phyloP scores from a whole-genome alignment of 495 filamentous ascomycete species.

The Jackrogersella multiformis region DNA sequence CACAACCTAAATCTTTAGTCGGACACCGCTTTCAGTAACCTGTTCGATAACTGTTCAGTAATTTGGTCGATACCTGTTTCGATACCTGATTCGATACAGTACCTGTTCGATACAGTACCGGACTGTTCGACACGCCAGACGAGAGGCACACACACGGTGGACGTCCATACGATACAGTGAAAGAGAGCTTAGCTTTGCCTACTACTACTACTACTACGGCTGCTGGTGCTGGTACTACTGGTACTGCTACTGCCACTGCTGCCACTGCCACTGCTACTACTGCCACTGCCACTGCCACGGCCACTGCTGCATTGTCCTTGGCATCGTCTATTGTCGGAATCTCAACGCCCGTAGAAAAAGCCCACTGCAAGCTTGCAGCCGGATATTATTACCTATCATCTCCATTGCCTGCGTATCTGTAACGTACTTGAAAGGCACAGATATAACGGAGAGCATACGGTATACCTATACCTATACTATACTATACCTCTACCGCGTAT shows the following conservation, averaged over 20 bases:
- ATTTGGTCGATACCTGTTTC: too few species aligned
- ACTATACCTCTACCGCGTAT: conserved; percentile 28
- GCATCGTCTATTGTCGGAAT: conserved; percentile 34
- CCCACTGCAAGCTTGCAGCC: conserved; percentile 20
- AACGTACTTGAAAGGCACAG: conserved; percentile 29
- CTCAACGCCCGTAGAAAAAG: conserved; percentile 27
- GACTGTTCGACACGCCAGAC: conserved; percentile 18
- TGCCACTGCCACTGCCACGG: too few species aligned
- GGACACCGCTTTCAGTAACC: conserved; percentile 30
- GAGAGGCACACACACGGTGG: too few species aligned
- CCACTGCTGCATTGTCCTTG: conserved; percentile 27
- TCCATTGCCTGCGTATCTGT: conserved; percentile 33
- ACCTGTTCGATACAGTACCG: too few species aligned
- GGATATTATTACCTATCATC: conserved; percentile 34
- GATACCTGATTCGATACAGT: too few species aligned
- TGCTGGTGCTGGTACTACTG: too few species aligned
- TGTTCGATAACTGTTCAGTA: conserved; percentile 12
- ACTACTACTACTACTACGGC: too few species aligned
- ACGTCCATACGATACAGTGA: too few species aligned
- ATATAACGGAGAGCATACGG: conserved; percentile 38
- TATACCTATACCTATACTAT: too few species aligned
- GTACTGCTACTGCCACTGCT: too few species aligned
- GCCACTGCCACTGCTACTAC: too few species aligned
- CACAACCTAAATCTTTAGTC: conserved; percentile 37
- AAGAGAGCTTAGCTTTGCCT: too few species aligned